Evolutionary conservation across 257 asterid genomes (phyloP), one percentile per base, ranked within the genome.

Genomic region (Gentiana dahurica): DNA sequence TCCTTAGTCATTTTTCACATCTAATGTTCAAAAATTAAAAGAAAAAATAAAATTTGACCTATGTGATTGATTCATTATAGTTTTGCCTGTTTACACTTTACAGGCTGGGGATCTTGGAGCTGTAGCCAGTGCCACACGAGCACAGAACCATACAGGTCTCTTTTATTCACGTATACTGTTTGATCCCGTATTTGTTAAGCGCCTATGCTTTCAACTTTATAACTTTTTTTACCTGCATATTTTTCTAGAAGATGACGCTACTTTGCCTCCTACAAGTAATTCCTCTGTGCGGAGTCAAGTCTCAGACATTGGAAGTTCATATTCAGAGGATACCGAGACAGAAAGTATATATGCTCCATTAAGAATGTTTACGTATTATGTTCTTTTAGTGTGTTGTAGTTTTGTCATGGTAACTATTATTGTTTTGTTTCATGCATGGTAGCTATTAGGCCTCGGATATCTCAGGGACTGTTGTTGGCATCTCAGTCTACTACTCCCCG

Each of bases 401-500:
- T 41, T 41, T 41, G 46, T 10, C 5, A 41, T 41, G 9, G 9
- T 41, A 2, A 41, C 8, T 41, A 10, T 41, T 41, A 41, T 51
- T 47, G 8, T 47, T 44, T 46, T 49, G 11, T 46, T 67, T 55
- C 46, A 49, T 11, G 62, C 24, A 0, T 15, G 24, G 24, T 54
- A 82, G 89, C 73, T 15, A 44, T 60, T 49, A 77, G 78, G 75
- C 81, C 92, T 0, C 95, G 88, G 13, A 64, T 72, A 64, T 66
- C 94, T 10, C 81, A 69, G 41, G 80, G 87, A 70, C 60, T 76
- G 58, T 64, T 84, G 73, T 75, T 84, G 49, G 94, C 89, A 49
- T 91, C 98, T 7, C 96, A 91, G 60, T 70, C 77, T 49, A 82
- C 70, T 78, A 91, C 98, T 11, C 98, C 96, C 45, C 83, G 79